Percentiles rank a stretch among this genome's conserved stretches.
phyloP scores from a whole-genome alignment of 441 rosid species.

The Macaranga tanarius region DNA sequence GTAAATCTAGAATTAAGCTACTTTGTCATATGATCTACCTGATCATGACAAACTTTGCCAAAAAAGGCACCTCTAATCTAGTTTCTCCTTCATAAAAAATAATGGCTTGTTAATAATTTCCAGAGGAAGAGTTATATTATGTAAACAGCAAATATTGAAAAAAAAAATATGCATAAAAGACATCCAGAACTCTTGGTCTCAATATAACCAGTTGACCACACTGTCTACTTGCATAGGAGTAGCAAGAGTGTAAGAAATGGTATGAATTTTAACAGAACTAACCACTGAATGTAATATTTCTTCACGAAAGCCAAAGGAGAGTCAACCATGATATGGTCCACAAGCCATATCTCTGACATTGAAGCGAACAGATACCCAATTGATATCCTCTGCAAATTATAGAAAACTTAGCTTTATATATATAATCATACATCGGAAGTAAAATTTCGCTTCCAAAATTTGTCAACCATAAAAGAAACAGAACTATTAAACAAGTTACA shows the following conservation, averaged over 20 bases:
- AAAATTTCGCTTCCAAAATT: constrained; percentile 8
- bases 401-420: constrained; percentile 8
- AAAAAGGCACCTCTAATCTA: neutral
- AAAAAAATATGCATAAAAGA: neutral
- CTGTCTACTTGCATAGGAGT: neutral
- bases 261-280: constrained; percentile 26
- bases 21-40: neutral
- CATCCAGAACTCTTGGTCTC: neutral
- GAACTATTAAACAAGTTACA: neutral
- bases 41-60: neutral
- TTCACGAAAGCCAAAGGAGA: constrained; percentile 40
- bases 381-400: constrained; percentile 54
- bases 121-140: too few relatives aligned
- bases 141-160: neutral
- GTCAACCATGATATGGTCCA: constrained; percentile 37
- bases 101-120: neutral
- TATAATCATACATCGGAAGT: constrained; percentile 1
- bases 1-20: neutral
- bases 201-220: neutral
- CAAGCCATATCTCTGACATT: constrained; percentile 61
- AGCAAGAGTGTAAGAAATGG: neutral
- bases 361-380: constrained; percentile 64
- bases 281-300: constrained; percentile 58
- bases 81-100: constrained; percentile 1
- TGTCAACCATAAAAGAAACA: neutral